phyloP scores from a whole-genome alignment of 2,329 filamentous ascomycete species.

The Samsoniella hepiali region DNA sequence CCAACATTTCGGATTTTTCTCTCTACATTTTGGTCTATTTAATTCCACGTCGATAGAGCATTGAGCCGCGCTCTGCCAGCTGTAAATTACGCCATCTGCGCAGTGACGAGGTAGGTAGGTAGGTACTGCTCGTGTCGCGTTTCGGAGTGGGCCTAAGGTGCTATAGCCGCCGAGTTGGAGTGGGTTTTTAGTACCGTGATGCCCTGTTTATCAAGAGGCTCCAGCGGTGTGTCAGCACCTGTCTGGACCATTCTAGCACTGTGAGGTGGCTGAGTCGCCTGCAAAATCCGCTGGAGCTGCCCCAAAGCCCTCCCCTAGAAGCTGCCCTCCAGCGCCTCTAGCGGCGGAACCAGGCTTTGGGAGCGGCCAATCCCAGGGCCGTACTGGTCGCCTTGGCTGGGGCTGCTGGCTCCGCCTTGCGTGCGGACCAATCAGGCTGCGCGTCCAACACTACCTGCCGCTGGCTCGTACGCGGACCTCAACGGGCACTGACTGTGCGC shows the following conservation, averaged over 20 bases:
- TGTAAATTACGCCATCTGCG: background rate
- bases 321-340: slow-evolving; percentile 6
- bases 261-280: slow-evolving; percentile 2
- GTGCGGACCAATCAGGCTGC: slow-evolving; percentile 12
- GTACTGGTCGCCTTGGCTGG: slow-evolving; percentile 7
- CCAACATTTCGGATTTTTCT: no score
- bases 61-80: no score
- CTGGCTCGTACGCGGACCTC: slow-evolving; percentile 14
- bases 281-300: background rate
- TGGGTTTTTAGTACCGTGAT: slow-evolving; percentile 3
- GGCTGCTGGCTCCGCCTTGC: slow-evolving; percentile 14
- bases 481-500: slow-evolving; percentile 8
- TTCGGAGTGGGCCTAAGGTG: slow-evolving; percentile 12
- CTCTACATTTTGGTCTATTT: no score
- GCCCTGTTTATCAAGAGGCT: background rate
- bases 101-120: background rate
- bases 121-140: slow-evolving; percentile 1
- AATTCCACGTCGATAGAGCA: no score
- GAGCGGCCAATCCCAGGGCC: background rate
- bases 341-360: slow-evolving; percentile 8
- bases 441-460: slow-evolving; percentile 2
- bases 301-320: background rate
- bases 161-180: slow-evolving; percentile 14
- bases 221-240: slow-evolving; percentile 11
- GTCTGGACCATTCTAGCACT: slow-evolving; percentile 5